Conservation (phyloP, 75 land plant genomes). For the Selaginella tamariscina region DNA sequence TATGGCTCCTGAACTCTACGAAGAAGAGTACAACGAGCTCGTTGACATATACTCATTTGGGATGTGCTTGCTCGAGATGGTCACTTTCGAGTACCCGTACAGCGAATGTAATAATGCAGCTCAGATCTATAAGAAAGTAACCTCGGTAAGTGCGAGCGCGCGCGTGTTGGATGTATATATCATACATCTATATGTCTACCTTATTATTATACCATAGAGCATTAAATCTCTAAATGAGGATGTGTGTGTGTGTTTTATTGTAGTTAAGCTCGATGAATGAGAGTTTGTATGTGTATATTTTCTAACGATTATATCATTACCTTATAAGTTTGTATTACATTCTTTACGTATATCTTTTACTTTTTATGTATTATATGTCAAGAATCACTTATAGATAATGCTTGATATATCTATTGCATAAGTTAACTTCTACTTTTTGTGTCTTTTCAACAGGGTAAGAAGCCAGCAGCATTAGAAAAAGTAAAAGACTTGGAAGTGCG, state of each 20-base stretch:
- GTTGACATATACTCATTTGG: conserved; percentile 89
- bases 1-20: conserved; percentile 85
- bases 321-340: no score
- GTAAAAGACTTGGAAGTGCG: conserved; percentile 48
- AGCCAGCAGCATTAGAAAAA: conserved; percentile 65
- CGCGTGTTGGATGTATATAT: neutral
- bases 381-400: no score
- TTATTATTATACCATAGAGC: no score
- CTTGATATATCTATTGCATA: no score
- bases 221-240: no score
- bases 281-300: no score
- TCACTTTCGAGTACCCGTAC: conserved; percentile 74
- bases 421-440: neutral
- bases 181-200: no score
- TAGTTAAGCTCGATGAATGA: no score
- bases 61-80: conserved; percentile 86
- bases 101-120: conserved; percentile 70
- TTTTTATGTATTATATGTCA: no score
- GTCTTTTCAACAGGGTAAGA: conserved; percentile 43
- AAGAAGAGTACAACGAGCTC: conserved; percentile 75
- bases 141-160: conserved; percentile 36
- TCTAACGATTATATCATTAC: no score
- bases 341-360: no score
- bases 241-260: no score
- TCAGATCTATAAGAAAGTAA: conserved; percentile 79